A percentile compares a stretch with the other conserved stretches of the same genome.
Conservation (phyloP, 2,329 filamentous ascomycete species). For the Lojkania enalia region DNA sequence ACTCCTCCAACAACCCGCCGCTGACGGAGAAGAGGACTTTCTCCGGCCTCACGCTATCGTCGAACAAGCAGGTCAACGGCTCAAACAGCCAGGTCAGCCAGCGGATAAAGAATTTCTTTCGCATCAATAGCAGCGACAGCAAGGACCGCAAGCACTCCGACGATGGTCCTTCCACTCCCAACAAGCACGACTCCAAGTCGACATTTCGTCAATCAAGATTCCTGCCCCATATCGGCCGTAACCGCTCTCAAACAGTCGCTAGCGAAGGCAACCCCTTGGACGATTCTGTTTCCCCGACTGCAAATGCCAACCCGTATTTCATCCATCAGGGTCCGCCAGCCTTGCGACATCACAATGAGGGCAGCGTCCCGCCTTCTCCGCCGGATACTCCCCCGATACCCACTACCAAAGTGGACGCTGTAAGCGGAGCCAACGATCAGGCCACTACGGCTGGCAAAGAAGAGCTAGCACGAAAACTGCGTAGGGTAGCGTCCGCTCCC, state of each 20-base stretch:
- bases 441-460: constrained; percentile 83
- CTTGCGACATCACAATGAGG: constrained; percentile 91
- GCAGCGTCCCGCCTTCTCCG: constrained; percentile 88
- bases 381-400: constrained; percentile 80
- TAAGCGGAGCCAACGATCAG: constrained; percentile 64
- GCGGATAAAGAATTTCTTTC: constrained; percentile 71
- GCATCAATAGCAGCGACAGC: constrained; percentile 60
- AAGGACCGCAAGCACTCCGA: constrained; percentile 45
- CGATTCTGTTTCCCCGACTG: constrained; percentile 86
- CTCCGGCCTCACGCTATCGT: constrained; percentile 50
- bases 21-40: constrained; percentile 54
- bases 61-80: constrained; percentile 53
- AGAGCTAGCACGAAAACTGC: constrained; percentile 87
- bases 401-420: constrained; percentile 65
- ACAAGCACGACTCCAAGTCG: constrained; percentile 66
- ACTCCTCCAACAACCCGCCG: constrained; percentile 41
- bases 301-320: constrained; percentile 96
- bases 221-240: constrained; percentile 82
- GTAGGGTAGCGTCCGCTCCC: constrained; percentile 92
- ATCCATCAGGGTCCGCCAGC: constrained; percentile 93
- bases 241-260: constrained; percentile 85
- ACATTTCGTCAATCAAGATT: constrained; percentile 84
- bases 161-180: constrained; percentile 47
- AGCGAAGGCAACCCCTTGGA: constrained; percentile 92
- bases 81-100: constrained; percentile 61